Base-by-base conservation (phyloP, 495 filamentous ascomycete genomes). In the Thermochaetoides thermophila region DNA sequence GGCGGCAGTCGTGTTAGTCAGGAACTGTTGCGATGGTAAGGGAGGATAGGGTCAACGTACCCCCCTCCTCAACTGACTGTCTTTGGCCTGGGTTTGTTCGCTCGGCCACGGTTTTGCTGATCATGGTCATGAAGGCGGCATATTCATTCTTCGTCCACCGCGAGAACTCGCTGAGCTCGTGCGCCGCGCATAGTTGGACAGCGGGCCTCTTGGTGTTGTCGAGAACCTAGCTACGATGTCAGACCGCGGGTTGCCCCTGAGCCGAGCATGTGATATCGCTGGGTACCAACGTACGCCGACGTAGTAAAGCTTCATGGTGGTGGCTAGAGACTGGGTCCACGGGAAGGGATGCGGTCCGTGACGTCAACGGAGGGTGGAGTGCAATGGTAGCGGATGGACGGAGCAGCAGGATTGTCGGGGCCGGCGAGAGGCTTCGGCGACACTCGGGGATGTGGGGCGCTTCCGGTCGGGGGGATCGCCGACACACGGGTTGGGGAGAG, bases 301-400 rank as follows among this genome's bases (percentile, higher is more conserved):
- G 61, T 92, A 94, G 61, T 80, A 71, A 48, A 96, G 64, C 73
- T 92, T 93, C 87, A 95, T 94, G 56, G 37, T 74, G 62, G 53
- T 57, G 42, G 48, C 15, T 18, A 8, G 18, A 3, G n/a, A n/a
- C n/a, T n/a, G n/a, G n/a, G n/a, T n/a, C n/a, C n/a, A n/a, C n/a
- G n/a, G n/a, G n/a, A n/a, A n/a, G n/a, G n/a, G n/a, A n/a, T n/a
- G n/a, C n/a, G n/a, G n/a, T n/a, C n/a, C n/a, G n/a, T n/a, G n/a
- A n/a, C n/a, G n/a, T n/a, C n/a, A n/a, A n/a, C n/a, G n/a, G 8
- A 20, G n/a, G 29, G 35, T 21, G 1, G 7, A 18, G 29, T 38
- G 35, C 29, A 38, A 12, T 23, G 15, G 20, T 32, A 10, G 21
- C 22, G 17, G 35, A 11, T 13, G 21, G 11, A 24, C 21, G 21